Percentiles rank a stretch among this genome's conserved stretches.
phyloP scores from a whole-genome alignment of 1,284 basidiomycete species.

The Pseudozyma tsukubaensis region DNA sequence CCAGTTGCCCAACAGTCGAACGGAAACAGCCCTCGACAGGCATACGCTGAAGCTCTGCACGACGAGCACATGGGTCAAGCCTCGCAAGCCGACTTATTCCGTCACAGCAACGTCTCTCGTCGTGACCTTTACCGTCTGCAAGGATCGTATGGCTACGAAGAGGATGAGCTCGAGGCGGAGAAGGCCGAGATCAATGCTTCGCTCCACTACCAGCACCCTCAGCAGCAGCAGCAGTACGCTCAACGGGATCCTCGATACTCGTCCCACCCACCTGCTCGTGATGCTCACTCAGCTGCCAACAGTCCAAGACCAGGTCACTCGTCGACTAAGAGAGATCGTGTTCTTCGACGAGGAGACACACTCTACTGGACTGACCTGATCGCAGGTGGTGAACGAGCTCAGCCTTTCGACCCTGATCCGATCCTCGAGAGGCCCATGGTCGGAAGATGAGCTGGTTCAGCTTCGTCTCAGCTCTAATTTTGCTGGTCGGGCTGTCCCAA shows the following conservation, averaged over 20 bases:
- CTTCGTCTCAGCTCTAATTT: too few species aligned
- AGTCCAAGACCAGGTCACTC: conserved; percentile 5
- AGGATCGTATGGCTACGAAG: conserved; percentile 18
- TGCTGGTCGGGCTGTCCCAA: neutral
- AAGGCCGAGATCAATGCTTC: conserved; percentile 35
- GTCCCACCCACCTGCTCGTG: conserved; percentile 5
- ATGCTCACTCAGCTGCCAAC: neutral
- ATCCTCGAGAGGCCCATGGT: conserved; percentile 54
- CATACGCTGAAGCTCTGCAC: conserved; percentile 12
- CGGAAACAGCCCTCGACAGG: conserved; percentile 5
- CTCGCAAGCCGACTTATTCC: conserved; percentile 24
- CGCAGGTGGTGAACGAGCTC: conserved; percentile 75
- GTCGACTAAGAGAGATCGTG: conserved; percentile 23
- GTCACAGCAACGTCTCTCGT: conserved; percentile 31
- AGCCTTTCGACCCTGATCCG: conserved; percentile 59
- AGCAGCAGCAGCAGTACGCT: conserved; percentile 25
- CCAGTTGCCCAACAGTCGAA: conserved; percentile 26
- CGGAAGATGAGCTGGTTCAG: conserved; percentile 28
- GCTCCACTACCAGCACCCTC: conserved; percentile 17
- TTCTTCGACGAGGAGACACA: conserved; percentile 76
- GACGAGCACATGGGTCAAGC: conserved; percentile 11
- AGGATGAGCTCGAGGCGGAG: conserved; percentile 47
- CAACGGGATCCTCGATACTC: conserved; percentile 14
- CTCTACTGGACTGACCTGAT: conserved; percentile 83
- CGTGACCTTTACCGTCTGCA: conserved; percentile 30